Conservation (phyloP, 768 basidiomycete genomes). For the Phanerochaete carnosa region DNA sequence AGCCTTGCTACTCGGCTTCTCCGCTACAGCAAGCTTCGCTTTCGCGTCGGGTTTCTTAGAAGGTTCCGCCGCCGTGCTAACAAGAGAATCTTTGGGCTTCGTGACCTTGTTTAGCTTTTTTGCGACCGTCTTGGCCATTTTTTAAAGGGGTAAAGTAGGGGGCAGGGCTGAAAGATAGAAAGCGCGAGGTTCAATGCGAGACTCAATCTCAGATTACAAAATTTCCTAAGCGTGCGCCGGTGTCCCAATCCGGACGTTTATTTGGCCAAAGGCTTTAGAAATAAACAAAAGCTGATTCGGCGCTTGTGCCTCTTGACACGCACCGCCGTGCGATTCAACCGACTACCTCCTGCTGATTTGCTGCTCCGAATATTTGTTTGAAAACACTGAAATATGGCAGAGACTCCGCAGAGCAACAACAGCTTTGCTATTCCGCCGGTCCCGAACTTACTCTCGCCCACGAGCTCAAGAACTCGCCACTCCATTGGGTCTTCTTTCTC, state of each 20-base stretch:
- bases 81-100: background rate
- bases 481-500: slow-evolving; percentile 83
- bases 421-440: slow-evolving; percentile 17
- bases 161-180: background rate
- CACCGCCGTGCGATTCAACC: background rate
- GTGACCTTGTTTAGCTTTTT: slow-evolving; percentile 4
- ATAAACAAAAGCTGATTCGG: slow-evolving; percentile 2
- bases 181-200: background rate
- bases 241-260: background rate
- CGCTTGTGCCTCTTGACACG: background rate
- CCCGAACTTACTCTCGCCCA: slow-evolving; percentile 26
- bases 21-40: slow-evolving; percentile 2
- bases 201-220: slow-evolving; percentile 5
- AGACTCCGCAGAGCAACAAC: slow-evolving; percentile 20
- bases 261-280: slow-evolving; percentile 6
- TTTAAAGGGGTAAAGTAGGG: background rate
- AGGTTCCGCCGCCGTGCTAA: background rate
- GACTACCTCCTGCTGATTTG: background rate
- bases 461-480: slow-evolving; percentile 50
- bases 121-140: slow-evolving; percentile 11
- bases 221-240: background rate
- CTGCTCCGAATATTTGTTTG: background rate
- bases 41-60: background rate
- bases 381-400: background rate
- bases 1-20: slow-evolving; percentile 10